Percentiles rank a stretch among this genome's conserved stretches.
Evolutionary conservation across 441 rosid species (phyloP).

Genomic region (Dalechampia spathulata): DNA sequence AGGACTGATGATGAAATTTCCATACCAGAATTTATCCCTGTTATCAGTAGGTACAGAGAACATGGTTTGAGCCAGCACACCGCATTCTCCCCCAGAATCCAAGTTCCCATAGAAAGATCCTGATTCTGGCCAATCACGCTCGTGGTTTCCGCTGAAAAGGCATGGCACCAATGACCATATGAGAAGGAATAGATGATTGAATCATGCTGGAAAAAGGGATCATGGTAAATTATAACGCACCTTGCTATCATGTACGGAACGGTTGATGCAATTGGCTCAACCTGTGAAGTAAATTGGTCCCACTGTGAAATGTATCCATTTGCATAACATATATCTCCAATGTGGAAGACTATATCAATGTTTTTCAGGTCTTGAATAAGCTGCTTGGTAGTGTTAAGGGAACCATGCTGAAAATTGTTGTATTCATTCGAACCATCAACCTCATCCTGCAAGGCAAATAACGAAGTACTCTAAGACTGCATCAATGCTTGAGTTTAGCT

Average conservation of each 20-base stretch:
- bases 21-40: slow-evolving; percentile 71
- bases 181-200: slow-evolving; percentile 7
- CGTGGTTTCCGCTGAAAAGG: slow-evolving; percentile 71
- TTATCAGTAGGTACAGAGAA: slow-evolving; percentile 72
- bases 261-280: slow-evolving; percentile 71
- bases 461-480: slow-evolving; percentile 4
- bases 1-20: neutral
- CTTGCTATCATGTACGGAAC: slow-evolving; percentile 87
- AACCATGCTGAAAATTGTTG: slow-evolving; percentile 49
- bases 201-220: neutral
- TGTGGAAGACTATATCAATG: slow-evolving; percentile 69
- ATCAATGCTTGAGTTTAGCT: neutral
- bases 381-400: slow-evolving; percentile 73
- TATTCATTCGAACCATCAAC: slow-evolving; percentile 75
- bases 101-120: slow-evolving; percentile 60
- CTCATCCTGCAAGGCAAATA: slow-evolving; percentile 46
- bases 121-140: slow-evolving; percentile 83
- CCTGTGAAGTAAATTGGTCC: slow-evolving; percentile 79
- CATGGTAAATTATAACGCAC: slow-evolving; percentile 20
- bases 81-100: slow-evolving; percentile 94
- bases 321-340: slow-evolving; percentile 78
- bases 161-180: slow-evolving; percentile 5
- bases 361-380: slow-evolving; percentile 54
- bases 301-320: slow-evolving; percentile 78
- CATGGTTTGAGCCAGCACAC: slow-evolving; percentile 81